These are phyloP conservation scores for Dendrostoma leiphaemia DNA, from an alignment of 2,329 filamentous ascomycete species.

Conservation along the genomic window DNA sequence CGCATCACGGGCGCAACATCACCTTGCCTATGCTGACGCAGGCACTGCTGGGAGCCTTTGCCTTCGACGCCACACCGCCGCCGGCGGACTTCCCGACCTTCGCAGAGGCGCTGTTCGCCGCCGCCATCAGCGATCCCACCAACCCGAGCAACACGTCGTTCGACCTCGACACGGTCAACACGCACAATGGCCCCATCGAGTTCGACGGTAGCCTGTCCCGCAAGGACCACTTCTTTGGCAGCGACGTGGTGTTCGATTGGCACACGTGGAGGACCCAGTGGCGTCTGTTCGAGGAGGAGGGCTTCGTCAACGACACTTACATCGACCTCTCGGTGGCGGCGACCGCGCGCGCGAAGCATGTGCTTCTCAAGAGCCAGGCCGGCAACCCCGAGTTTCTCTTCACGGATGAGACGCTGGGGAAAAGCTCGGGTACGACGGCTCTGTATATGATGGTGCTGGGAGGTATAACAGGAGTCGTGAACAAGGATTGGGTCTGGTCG, in stretches of 20 bases:
- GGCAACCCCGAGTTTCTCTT: constrained; percentile 1
- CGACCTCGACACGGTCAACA: constrained; percentile 1
- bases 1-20: constrained; percentile 8
- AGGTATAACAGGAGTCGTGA: constrained; percentile 1
- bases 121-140: constrained; percentile 3
- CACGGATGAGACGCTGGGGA: not conserved
- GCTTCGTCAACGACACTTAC: not conserved
- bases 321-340: not conserved
- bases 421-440: constrained; percentile 3
- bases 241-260: not conserved
- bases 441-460: constrained; percentile 5
- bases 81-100: not conserved
- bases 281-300: constrained; percentile 4
- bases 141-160: not conserved
- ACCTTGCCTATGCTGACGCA: not conserved
- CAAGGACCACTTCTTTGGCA: constrained; percentile 7
- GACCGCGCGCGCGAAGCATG: constrained; percentile 7
- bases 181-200: constrained; percentile 4
- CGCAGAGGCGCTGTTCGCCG: not conserved
- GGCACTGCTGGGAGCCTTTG: constrained; percentile 1
- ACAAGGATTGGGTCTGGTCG: constrained; percentile 4
- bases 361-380: constrained; percentile 7
- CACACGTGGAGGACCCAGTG: constrained; percentile 3
- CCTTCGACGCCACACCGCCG: not conserved
- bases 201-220: constrained; percentile 9